These are phyloP conservation scores for Nemophila menziesii DNA, from an alignment of 257 asterid species.

Conservation along the genomic window DNA sequence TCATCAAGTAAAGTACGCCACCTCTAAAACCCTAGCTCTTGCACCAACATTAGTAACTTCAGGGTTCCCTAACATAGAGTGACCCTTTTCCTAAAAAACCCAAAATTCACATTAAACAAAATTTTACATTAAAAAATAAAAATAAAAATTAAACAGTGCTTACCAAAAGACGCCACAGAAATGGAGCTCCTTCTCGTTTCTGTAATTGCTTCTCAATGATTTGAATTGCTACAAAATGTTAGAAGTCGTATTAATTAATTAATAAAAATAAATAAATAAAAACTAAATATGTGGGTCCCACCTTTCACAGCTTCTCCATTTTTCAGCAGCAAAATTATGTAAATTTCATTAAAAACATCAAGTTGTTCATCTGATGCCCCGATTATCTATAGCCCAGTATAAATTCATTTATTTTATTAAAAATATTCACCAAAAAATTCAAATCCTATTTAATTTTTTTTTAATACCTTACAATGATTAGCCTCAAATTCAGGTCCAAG, in stretches of 20 bases:
- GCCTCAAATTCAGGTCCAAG: constrained; percentile 57
- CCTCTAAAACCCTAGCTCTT: constrained; percentile 46
- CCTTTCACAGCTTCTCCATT: constrained; percentile 48
- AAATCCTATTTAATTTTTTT: background rate
- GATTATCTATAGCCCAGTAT: constrained; percentile 31
- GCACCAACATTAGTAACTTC: constrained; percentile 49
- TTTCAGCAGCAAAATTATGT: constrained; percentile 44
- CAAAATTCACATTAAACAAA: background rate
- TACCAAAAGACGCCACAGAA: constrained; percentile 86
- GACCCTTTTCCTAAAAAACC: constrained; percentile 53
- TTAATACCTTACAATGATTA: constrained; percentile 47
- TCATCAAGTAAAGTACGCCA: constrained; percentile 36
- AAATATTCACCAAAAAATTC: background rate
- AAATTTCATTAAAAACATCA: constrained; percentile 71
- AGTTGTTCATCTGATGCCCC: constrained; percentile 97
- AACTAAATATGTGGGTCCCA: constrained; percentile 9
- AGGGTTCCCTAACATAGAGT: constrained; percentile 27
- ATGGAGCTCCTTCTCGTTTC: constrained; percentile 62
- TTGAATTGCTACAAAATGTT: constrained; percentile 41
- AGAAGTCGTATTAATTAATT: constrained; percentile 6
- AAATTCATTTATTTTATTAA: too few species aligned
- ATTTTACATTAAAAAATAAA: background rate
- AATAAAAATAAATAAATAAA: background rate
- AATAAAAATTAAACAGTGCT: background rate
- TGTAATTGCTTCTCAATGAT: constrained; percentile 59